phyloP scores from a whole-genome alignment of 2,329 filamentous ascomycete genomes.

The Paraphaeosphaeria sporulosa region DNA sequence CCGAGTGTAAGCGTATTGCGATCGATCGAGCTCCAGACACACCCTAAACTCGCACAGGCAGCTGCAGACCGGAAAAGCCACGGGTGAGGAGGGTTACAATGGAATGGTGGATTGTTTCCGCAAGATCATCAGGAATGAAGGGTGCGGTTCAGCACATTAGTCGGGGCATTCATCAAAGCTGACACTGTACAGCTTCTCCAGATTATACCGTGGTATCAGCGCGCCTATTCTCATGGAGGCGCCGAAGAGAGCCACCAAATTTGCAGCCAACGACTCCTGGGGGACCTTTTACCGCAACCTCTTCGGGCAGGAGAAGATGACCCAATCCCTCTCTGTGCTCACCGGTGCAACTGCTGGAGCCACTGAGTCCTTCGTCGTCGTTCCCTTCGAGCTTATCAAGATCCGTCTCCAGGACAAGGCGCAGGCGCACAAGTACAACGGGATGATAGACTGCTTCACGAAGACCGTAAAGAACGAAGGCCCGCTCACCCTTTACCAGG shows the following conservation, averaged over 20 bases:
- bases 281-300: constrained; percentile 89
- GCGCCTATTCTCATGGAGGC: constrained; percentile 99
- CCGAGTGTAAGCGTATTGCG: constrained; percentile 73
- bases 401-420: constrained; percentile 97
- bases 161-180: constrained; percentile 15
- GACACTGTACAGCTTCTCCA: constrained; percentile 69
- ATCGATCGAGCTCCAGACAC: constrained; percentile 8
- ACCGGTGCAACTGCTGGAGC: constrained; percentile 95
- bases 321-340: constrained; percentile 86
- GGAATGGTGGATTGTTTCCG: constrained; percentile 98
- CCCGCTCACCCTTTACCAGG: constrained; percentile 89
- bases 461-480: constrained; percentile 89
- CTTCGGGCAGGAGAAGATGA: constrained; percentile 88
- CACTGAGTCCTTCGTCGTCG: constrained; percentile 95
- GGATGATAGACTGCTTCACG: constrained; percentile 78
- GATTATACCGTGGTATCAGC: constrained; percentile 93
- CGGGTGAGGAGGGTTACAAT: constrained; percentile 85
- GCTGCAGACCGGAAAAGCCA: constrained; percentile 77
- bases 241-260: constrained; percentile 96
- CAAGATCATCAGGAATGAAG: constrained; percentile 96
- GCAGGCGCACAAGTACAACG: constrained; percentile 85
- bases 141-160: constrained; percentile 62
- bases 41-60: constrained; percentile 66
- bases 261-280: constrained; percentile 99
- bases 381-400: constrained; percentile 98